These are phyloP conservation scores for Poa pratensis DNA, from an alignment of 176 grass and related monocot genomes.

Conservation along the genomic window DNA sequence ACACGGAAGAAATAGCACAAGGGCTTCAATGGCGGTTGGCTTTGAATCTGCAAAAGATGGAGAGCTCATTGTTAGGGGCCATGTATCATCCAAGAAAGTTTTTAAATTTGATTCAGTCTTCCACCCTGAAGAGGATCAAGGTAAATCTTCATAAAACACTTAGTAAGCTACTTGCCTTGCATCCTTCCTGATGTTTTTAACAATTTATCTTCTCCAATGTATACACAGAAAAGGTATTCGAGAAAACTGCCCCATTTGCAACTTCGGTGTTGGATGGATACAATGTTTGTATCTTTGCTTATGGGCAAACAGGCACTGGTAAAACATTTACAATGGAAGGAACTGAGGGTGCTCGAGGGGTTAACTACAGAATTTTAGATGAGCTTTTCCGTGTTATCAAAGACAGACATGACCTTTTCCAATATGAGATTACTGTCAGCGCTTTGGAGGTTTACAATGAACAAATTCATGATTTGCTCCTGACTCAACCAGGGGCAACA, in stretches of 20 bases:
- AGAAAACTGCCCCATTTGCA: slow-evolving; percentile 77
- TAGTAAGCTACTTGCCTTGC: not conserved
- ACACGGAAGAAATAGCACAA: slow-evolving; percentile 72
- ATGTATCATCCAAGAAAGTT: slow-evolving; percentile 83
- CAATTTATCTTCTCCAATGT: slow-evolving; percentile 7
- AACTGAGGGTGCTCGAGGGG: slow-evolving; percentile 71
- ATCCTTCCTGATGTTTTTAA: slow-evolving; percentile 25
- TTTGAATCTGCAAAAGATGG: slow-evolving; percentile 93
- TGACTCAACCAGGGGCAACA: slow-evolving; percentile 54
- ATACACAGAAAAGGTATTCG: slow-evolving; percentile 73
- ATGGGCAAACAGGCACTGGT: slow-evolving; percentile 89
- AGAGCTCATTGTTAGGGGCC: slow-evolving; percentile 83
- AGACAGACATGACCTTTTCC: slow-evolving; percentile 71
- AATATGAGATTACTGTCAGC: slow-evolving; percentile 82
- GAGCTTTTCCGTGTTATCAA: slow-evolving; percentile 82
- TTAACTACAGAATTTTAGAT: slow-evolving; percentile 87
- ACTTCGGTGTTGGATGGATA: slow-evolving; percentile 94
- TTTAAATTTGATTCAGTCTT: slow-evolving; percentile 94
- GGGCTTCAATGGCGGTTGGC: slow-evolving; percentile 65
- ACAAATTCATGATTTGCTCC: slow-evolving; percentile 91
- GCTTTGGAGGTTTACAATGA: slow-evolving; percentile 96
- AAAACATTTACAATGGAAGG: slow-evolving; percentile 99
- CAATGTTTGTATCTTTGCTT: slow-evolving; percentile 98
- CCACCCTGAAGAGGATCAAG: slow-evolving; percentile 85
- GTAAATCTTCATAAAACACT: slow-evolving; percentile 35